phyloP scores from a whole-genome alignment of 805 yeast genomes.

The Scheffersomyces ergatensis region DNA sequence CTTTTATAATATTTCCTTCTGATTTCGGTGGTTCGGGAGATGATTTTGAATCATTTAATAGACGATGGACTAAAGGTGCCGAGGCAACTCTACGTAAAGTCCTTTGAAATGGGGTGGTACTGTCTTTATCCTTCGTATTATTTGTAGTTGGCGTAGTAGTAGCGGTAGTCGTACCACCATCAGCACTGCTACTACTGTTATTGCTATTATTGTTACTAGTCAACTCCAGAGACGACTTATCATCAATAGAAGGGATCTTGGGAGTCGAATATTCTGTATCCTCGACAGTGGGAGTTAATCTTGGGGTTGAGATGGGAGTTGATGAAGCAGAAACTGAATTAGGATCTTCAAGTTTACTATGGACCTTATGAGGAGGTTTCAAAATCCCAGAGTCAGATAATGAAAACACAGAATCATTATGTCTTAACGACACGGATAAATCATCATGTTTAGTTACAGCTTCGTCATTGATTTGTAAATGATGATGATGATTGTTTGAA shows the following conservation, averaged over 20 bases:
- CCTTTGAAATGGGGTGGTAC: conserved; percentile 12
- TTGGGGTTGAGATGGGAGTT: neutral
- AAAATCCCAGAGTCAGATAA: conserved; percentile 18
- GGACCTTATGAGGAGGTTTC: conserved; percentile 19
- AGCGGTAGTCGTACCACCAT: neutral
- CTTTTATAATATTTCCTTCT: conserved; percentile 10
- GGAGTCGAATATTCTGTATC: neutral
- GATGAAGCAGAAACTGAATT: neutral
- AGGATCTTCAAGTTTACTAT: conserved; percentile 1
- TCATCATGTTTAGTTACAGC: conserved; percentile 12
- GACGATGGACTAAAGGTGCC: conserved; percentile 61
- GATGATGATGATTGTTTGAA: conserved; percentile 1
- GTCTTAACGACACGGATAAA: conserved; percentile 35
- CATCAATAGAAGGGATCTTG: neutral
- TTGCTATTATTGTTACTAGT: too few species aligned
- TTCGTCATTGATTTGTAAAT: conserved; percentile 4
- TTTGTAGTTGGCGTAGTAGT: neutral
- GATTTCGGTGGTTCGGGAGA: conserved; percentile 10
- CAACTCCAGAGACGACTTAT: neutral
- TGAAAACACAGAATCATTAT: conserved; percentile 33
- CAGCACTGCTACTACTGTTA: too few species aligned
- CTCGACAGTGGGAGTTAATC: neutral
- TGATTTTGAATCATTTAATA: conserved; percentile 20
- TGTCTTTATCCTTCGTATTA: neutral
- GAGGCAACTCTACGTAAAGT: conserved; percentile 76